Conservation (phyloP, 768 basidiomycete species). For the Lactarius sanguifluus region DNA sequence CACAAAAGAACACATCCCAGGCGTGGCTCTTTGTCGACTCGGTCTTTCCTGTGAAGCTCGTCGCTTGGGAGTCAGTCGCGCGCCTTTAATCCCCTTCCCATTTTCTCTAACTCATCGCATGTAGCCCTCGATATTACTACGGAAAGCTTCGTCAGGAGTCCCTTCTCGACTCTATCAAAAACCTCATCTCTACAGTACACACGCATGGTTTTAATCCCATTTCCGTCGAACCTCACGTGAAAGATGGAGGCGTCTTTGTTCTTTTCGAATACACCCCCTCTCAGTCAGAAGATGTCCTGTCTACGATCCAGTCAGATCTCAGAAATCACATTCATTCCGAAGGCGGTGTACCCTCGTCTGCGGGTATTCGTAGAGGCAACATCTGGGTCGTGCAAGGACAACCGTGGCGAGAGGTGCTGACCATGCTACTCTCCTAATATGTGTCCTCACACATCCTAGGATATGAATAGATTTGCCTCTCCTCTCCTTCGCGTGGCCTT, state of each 20-base stretch:
- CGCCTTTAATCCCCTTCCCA: background rate
- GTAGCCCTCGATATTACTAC: conserved; percentile 62
- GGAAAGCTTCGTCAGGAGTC: conserved; percentile 59
- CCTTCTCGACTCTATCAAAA: conserved; percentile 50
- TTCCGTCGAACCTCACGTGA: conserved; percentile 61
- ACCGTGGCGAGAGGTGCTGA: conserved; percentile 75
- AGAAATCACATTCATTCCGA: conserved; percentile 44
- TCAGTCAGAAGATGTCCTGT: conserved; percentile 37
- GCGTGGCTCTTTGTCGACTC: conserved; percentile 75
- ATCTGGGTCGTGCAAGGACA: conserved; percentile 74
- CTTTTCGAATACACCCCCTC: conserved; percentile 57
- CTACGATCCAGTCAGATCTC: conserved; percentile 51
- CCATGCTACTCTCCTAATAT: background rate
- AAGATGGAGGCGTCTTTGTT: conserved; percentile 88
- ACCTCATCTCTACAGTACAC: conserved; percentile 52
- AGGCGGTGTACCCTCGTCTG: conserved; percentile 66
- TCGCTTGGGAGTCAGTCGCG: conserved; percentile 65
- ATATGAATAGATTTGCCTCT: conserved; percentile 81
- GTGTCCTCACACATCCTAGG: conserved; percentile 45
- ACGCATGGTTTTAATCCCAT: conserved; percentile 60
- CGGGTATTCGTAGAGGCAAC: conserved; percentile 48
- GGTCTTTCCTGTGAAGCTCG: conserved; percentile 73
- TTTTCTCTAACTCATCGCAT: conserved; percentile 15
- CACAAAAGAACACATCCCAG: conserved; percentile 36
- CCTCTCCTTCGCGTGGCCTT: conserved; percentile 73